These are phyloP conservation scores for Parastagonospora avenae DNA, from an alignment of 2,329 filamentous ascomycete genomes.

Conservation along the genomic window DNA sequence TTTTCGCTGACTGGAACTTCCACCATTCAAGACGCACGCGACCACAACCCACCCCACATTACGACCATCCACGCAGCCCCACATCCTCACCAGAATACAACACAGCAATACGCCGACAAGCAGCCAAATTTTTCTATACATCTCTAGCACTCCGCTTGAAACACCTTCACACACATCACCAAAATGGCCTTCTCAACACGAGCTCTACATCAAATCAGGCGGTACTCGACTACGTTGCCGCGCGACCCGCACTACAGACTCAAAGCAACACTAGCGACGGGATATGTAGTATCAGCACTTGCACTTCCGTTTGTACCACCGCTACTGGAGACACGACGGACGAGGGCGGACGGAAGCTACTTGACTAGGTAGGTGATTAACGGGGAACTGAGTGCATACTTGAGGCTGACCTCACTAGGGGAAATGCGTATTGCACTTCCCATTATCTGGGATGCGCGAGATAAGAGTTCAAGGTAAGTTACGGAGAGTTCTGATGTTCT, in stretches of 20 bases:
- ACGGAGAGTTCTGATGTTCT: not conserved
- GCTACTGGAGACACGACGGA: slow-evolving; percentile 43
- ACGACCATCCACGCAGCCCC: slow-evolving; percentile 3
- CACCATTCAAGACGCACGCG: not conserved
- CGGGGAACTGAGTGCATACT: not conserved
- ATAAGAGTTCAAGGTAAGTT: slow-evolving; percentile 8
- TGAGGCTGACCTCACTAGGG: slow-evolving; percentile 18
- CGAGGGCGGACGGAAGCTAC: slow-evolving; percentile 44
- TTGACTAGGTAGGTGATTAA: slow-evolving; percentile 40
- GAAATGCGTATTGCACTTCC: slow-evolving; percentile 33
- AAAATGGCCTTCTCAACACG: slow-evolving; percentile 41
- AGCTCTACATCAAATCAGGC: slow-evolving; percentile 38
- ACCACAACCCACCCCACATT: not conserved
- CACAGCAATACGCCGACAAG: not conserved
- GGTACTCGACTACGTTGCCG: slow-evolving; percentile 42
- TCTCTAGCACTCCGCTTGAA: too few species aligned
- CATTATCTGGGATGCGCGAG: slow-evolving; percentile 33
- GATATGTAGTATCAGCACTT: slow-evolving; percentile 46
- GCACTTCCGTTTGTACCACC: slow-evolving; percentile 49
- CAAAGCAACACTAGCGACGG: slow-evolving; percentile 43
- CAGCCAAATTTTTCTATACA: not conserved
- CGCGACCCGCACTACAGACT: slow-evolving; percentile 44
- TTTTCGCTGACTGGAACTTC: not conserved
- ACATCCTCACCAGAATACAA: slow-evolving; percentile 3
- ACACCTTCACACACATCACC: not conserved